These are phyloP conservation scores for Lactarius indigo DNA, from an alignment of 768 basidiomycete genomes.

Conservation along the genomic window DNA sequence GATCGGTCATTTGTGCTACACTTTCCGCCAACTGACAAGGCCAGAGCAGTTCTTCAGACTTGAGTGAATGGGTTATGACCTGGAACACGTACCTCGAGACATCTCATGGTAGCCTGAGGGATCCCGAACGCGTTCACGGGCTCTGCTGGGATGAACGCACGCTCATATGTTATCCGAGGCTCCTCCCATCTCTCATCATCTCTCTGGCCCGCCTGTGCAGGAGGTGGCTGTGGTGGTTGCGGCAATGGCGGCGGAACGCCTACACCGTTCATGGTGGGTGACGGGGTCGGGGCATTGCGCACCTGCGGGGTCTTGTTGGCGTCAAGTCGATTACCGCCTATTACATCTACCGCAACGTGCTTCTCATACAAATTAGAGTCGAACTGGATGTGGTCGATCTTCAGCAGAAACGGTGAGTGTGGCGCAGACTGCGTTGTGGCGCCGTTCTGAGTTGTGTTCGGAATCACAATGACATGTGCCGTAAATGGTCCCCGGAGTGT, in stretches of 20 bases:
- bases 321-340: slow-evolving; percentile 48
- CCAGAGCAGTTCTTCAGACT: slow-evolving; percentile 17
- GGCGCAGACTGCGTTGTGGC: slow-evolving; percentile 20
- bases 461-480: slow-evolving; percentile 50
- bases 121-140: slow-evolving; percentile 88
- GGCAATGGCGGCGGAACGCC: slow-evolving; percentile 2
- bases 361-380: slow-evolving; percentile 74
- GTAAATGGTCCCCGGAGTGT: slow-evolving; percentile 72
- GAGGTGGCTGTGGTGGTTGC: slow-evolving; percentile 15
- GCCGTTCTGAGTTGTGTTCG: slow-evolving; percentile 23
- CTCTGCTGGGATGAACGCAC: slow-evolving; percentile 69
- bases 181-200: slow-evolving; percentile 63
- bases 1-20: slow-evolving; percentile 73
- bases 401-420: slow-evolving; percentile 39
- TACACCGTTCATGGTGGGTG: slow-evolving; percentile 29
- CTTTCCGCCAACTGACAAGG: slow-evolving; percentile 67
- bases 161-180: slow-evolving; percentile 54
- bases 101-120: slow-evolving; percentile 85
- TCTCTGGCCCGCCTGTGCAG: slow-evolving; percentile 29
- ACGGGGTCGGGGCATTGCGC: slow-evolving; percentile 20
- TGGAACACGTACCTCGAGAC: slow-evolving; percentile 60
- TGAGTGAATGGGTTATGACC: slow-evolving; percentile 2
- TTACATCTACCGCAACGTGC: slow-evolving; percentile 61
- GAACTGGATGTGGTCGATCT: slow-evolving; percentile 72
- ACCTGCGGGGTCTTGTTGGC: slow-evolving; percentile 33